Evolutionary conservation across 192 early-diverging fungal species (phyloP), one percentile per base, ranked within the genome.

Genomic region (Backusella tuberculispora): DNA sequence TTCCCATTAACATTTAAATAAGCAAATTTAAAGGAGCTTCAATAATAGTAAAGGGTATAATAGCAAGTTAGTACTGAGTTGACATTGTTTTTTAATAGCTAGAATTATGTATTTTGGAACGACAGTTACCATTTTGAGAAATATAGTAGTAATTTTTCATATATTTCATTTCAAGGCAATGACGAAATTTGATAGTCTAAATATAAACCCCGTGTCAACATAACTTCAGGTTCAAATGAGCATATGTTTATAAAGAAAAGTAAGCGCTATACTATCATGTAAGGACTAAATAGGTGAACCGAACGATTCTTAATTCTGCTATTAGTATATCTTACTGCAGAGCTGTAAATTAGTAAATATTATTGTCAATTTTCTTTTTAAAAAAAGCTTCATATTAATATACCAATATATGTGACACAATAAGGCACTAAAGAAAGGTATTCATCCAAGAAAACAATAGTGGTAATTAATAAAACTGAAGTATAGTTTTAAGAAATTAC

Each of bases 111-210:
- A 10, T 43, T 17, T 9, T 53, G 50, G n/a, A 53, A 53, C n/a
- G 8, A 17, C 50, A 19, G 50, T 24, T 53, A 24, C 50, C 50
- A 53, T 53, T 53, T 53, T 53, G 50, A 53, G 50, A 15, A 53
- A 53, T n/a, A 24, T 19, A 19, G 19, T 53, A 53, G n/a, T 21
- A 53, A 53, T 21, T 53, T 53, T 53, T 19, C 48, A 53, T 9
- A 43, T 43, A 43, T 21, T 19, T 53, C 48, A 53, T 53, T 53
- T 53, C n/a, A 17, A 53, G n/a, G 48, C 48, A 53, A 53, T 53
- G 48, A 53, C 48, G 48, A 53, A 53, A 53, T 53, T 19, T 53
- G n/a, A 3, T n/a, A 53, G 19, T 3, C 7, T 8, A 4, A 53
- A 19, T 53, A 19, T 53, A 19, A 53, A 53, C 50, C 17, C n/a